A percentile compares a stretch with the other conserved stretches of the same genome.
These are phyloP conservation scores for Recurvomyces mirabilis DNA, from an alignment of 495 filamentous ascomycete genomes.

Conservation along the genomic window DNA sequence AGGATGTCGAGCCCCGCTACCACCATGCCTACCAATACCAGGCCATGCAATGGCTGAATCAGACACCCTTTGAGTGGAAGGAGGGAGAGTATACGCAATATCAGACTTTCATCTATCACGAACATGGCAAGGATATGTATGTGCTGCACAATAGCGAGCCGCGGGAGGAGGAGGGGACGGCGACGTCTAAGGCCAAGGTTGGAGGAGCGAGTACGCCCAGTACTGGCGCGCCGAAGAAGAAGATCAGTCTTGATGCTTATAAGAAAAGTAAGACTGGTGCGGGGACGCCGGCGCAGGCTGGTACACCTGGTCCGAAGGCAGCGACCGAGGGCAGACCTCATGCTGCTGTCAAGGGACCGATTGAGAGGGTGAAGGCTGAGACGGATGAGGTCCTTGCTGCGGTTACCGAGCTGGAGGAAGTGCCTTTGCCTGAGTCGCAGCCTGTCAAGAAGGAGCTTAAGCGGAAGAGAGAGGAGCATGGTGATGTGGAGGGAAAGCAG, in stretches of 20 bases:
- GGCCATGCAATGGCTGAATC: conserved; percentile 11
- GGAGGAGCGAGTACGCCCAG: not conserved
- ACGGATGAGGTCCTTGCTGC: conserved; percentile 18
- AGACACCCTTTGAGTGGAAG: conserved; percentile 10
- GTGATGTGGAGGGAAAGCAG: not conserved
- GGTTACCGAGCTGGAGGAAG: not conserved
- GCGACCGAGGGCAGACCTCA: not conserved
- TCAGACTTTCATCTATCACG: conserved; percentile 17
- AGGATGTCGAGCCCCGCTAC: conserved; percentile 15
- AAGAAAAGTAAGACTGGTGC: conserved; percentile 17
- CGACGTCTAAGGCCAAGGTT: not conserved
- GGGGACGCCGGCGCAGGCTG: not conserved
- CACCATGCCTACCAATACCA: conserved; percentile 11
- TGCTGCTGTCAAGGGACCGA: conserved; percentile 12
- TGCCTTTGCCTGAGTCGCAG: not conserved
- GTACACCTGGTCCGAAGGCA: not conserved
- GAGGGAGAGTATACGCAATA: conserved; percentile 15
- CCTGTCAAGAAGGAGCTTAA: conserved; percentile 7
- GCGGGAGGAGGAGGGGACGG: not conserved
- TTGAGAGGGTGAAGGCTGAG: conserved; percentile 17
- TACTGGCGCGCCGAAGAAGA: conserved; percentile 18
- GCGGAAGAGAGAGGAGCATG: conserved; percentile 8
- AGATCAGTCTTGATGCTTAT: conserved; percentile 17
- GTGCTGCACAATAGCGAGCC: conserved; percentile 8
- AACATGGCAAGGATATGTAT: conserved; percentile 17